Base-by-base conservation (phyloP, 257 asterid species). In the Solanum pennellii region DNA sequence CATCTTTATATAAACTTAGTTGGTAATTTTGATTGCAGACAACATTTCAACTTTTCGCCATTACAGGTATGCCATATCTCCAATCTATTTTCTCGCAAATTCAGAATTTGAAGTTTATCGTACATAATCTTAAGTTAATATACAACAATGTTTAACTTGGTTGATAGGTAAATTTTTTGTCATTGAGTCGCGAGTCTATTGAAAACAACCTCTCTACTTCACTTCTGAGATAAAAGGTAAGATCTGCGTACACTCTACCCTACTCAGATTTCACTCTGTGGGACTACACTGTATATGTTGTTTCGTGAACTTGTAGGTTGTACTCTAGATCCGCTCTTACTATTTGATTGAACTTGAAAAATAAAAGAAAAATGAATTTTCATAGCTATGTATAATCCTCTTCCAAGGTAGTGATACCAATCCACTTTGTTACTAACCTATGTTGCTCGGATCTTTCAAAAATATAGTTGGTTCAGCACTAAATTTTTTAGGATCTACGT, bases 391-490 rank as follows among this genome's bases (percentile, higher is more conserved):
- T 47, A 47, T 47, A 47, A 47, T 47, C 59, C 0, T 47, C 59
- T 47, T 14, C 59, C 3, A 0, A 47, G 59, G 21, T 15, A 12
- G 21, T 49, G 56, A 13, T 47, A 13, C 8, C 0, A 1, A n/a
- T 65, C 2, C 72, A n/a, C 33, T 65, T 65, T 27, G 5, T 65
- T n/a, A n/a, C 31, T 65, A 1, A 65, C 0, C 16, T 65, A 11
- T 65, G 72, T 65, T 65, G 33, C 33, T 65, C 9, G 33, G 72
- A 65, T 65, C 8, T 12, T 65, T n/a, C 13, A n/a, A 5, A 62
- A n/a, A n/a, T n/a, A 65, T 8, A 18, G 1, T 20, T 20, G 27
- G 25, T n/a, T 16, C 0, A 0, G 72, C 31, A 65, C 15, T 11
- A 65, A 49, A 11, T 11, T 23, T 62, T 65, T 2, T 16, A 49